Base-by-base conservation (phyloP, 352 stramenopile genomes). In the Globisporangium viniferum region DNA sequence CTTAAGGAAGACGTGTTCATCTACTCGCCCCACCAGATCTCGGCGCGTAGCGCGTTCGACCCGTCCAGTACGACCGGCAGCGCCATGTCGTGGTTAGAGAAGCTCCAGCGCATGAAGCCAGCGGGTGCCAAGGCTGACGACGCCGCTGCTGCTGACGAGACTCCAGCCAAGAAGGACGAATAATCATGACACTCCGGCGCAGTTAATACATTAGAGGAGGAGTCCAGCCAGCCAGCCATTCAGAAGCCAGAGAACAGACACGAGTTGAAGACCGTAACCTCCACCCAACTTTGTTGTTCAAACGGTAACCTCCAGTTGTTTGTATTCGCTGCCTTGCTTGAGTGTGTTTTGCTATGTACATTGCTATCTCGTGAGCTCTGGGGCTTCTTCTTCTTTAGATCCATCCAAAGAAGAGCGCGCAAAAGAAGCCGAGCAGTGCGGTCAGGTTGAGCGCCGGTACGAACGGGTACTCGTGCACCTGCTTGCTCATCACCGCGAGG, bases 61-160 rank as follows among this genome's bases (percentile, higher is more conserved):
- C 81, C 84, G 51, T 88, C 77, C 31, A 84, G 66, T 60, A 80
- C 82, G 63, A 89, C 79, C 24, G 81, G 80, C 63, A 92, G 81
- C 64, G 86, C 88, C 55, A 75, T 93, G 62, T 94, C 88, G 67
- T 95, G 88, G 88, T 73, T 95, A 67, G 88, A 95, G 75, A 92
- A 92, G 73, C 77, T 95, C 59, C 86, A 95, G 78, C 86, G 83
- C 39, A 95, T 95, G 88, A 93, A 90, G 75, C 88, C 88, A 20
- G 80, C 78, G 22, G 88, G 86, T 20, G 57, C 86, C 56, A 71
- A 82, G 64, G 56, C 73, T 57, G 69, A 66, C 22, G 72, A 79
- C n/a, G 70, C 73, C 12, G 72, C 64, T 8, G 66, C 69, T 22
- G 81, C 71, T 33, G 68, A 75, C 54, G 57, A 80, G 33, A 60